phyloP scores from a whole-genome alignment of 2,329 filamentous ascomycete genomes.

The Diaporthe amygdali region DNA sequence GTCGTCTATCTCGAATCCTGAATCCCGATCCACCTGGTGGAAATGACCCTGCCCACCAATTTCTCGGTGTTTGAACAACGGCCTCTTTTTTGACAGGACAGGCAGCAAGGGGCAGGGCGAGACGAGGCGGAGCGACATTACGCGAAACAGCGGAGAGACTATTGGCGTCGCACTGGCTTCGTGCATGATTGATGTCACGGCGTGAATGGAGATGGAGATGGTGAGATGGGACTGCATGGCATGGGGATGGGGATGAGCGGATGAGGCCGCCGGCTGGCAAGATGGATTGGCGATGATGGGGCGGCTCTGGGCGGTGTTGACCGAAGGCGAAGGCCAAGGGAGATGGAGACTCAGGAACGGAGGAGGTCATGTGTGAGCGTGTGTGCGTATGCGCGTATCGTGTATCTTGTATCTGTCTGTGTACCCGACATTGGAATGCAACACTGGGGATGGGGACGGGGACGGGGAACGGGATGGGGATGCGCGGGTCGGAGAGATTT shows the following conservation, averaged over 20 bases:
- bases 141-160: constrained; percentile 8
- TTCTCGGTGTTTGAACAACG: background rate
- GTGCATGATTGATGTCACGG: constrained; percentile 5
- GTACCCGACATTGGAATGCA: no score
- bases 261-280: background rate
- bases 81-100: background rate
- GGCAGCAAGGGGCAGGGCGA: background rate
- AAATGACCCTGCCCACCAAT: background rate
- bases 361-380: background rate
- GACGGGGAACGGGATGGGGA: background rate
- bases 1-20: background rate
- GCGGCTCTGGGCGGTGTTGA: background rate
- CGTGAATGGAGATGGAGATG: no score
- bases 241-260: background rate
- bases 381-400: background rate
- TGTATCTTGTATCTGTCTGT: no score
- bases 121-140: background rate
- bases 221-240: no score
- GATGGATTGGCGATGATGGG: background rate
- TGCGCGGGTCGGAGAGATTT: background rate
- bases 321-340: background rate
- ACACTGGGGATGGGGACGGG: background rate
- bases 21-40: background rate
- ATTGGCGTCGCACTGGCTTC: background rate
- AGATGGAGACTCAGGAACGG: background rate